A percentile compares a stretch with the other conserved stretches of the same genome.
phyloP scores from a whole-genome alignment of 2,329 filamentous ascomycete species.

The Fusarium devonianum region DNA sequence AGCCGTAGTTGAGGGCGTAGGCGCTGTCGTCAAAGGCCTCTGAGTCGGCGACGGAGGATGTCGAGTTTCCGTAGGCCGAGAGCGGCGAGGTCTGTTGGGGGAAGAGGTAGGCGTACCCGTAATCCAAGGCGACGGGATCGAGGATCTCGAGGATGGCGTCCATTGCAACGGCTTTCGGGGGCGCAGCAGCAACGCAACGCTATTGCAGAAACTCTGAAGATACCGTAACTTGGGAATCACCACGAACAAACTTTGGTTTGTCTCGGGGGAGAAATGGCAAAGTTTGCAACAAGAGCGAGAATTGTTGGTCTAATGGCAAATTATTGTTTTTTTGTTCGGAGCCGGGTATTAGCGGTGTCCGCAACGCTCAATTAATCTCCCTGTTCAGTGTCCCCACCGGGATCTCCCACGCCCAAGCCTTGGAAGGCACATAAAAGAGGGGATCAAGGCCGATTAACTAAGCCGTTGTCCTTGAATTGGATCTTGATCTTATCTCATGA shows the following conservation, averaged over 20 bases:
- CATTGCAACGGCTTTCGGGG: constrained; percentile 40
- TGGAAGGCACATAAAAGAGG: background rate
- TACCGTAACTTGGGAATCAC: too few relatives aligned
- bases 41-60: constrained; percentile 19
- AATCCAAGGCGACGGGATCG: constrained; percentile 52
- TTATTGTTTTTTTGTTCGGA: background rate
- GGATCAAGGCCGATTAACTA: constrained; percentile 11
- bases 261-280: background rate
- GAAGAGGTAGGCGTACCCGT: constrained; percentile 50
- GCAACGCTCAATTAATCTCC: constrained; percentile 24
- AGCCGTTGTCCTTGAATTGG: constrained; percentile 31
- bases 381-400: constrained; percentile 19
- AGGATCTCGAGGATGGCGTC: constrained; percentile 51
- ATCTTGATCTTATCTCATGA: constrained; percentile 37
- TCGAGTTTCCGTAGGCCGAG: constrained; percentile 21
- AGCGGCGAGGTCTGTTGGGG: constrained; percentile 37
- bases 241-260: too few relatives aligned
- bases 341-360: constrained; percentile 6
- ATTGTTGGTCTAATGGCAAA: background rate
- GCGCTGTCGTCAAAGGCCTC: constrained; percentile 22
- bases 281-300: background rate
- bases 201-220: background rate
- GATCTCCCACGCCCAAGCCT: constrained; percentile 10
- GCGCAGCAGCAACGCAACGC: background rate
- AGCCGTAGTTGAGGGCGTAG: constrained; percentile 36